Percentiles rank a stretch among this genome's conserved stretches.
These are phyloP conservation scores for Pulveroboletus sp. DNA, from an alignment of 768 basidiomycete genomes.

Conservation along the genomic window DNA sequence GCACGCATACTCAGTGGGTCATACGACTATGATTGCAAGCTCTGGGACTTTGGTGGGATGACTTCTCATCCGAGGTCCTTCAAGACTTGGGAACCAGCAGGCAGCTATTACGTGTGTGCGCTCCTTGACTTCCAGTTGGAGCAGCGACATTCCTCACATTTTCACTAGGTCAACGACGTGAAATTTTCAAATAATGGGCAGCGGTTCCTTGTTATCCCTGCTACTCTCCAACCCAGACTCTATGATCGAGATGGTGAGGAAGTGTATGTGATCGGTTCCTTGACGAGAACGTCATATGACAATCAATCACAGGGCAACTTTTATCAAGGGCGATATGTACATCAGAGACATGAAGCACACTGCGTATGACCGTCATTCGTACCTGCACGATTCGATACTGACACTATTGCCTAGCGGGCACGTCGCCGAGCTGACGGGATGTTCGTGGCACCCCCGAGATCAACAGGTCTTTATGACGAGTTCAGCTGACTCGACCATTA, in stretches of 20 bases:
- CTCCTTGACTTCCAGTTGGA: not conserved
- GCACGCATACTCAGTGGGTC: conserved; percentile 88
- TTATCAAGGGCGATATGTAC: conserved; percentile 94
- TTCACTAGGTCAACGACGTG: conserved; percentile 75
- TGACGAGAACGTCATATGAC: conserved; percentile 35
- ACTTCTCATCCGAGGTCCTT: conserved; percentile 85
- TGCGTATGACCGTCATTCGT: conserved; percentile 52
- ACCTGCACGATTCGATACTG: conserved; percentile 4
- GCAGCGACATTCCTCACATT: not conserved
- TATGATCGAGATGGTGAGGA: conserved; percentile 93
- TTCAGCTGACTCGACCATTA: conserved; percentile 93
- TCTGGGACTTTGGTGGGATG: conserved; percentile 99
- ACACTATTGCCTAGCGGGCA: conserved; percentile 64
- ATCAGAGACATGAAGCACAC: conserved; percentile 99
- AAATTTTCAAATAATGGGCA: conserved; percentile 88
- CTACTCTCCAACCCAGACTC: conserved; percentile 81
- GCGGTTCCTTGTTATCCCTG: conserved; percentile 81
- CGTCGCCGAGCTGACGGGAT: conserved; percentile 85
- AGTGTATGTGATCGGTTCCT: conserved; percentile 51
- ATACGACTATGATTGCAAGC: conserved; percentile 95
- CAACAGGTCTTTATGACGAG: conserved; percentile 81
- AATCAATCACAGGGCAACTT: conserved; percentile 63
- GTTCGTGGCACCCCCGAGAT: conserved; percentile 91
- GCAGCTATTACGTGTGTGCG: conserved; percentile 75
- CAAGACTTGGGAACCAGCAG: conserved; percentile 93